Evolutionary conservation across 768 basidiomycete genomes (phyloP).

Genomic region (Boletus vermiculosoides): DNA sequence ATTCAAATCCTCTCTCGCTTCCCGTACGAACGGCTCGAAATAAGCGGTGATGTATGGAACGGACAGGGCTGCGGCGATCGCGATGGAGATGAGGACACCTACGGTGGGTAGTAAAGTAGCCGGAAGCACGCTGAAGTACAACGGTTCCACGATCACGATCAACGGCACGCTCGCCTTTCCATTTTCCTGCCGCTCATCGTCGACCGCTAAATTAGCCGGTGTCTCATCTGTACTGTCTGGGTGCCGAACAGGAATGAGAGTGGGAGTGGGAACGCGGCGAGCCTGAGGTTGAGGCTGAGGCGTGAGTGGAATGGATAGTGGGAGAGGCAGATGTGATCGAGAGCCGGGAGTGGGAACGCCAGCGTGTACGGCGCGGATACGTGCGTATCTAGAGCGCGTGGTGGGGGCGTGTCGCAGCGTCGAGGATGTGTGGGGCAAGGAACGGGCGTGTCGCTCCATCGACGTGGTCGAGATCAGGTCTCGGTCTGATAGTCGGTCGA

Average conservation of each 20-base stretch:
- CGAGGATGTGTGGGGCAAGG: conserved; percentile 7
- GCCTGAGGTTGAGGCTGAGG: background rate
- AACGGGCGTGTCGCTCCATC: conserved; percentile 5
- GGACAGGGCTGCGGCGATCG: conserved; percentile 22
- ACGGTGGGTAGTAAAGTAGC: conserved; percentile 44
- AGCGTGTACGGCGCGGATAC: conserved; percentile 51
- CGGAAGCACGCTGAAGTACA: conserved; percentile 59
- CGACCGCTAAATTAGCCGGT: background rate
- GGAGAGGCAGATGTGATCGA: conserved; percentile 6
- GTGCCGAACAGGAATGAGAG: background rate
- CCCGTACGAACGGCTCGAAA: conserved; percentile 21
- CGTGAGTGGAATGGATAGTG: background rate
- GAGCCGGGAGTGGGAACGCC: conserved; percentile 47
- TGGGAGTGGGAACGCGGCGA: background rate
- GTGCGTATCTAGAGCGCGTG: conserved; percentile 53
- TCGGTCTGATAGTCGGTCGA: conserved; percentile 7
- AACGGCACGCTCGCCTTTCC: conserved; percentile 40
- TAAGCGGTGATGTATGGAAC: conserved; percentile 19
- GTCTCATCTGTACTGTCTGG: conserved; percentile 11
- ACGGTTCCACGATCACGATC: conserved; percentile 55
- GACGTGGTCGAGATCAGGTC: background rate
- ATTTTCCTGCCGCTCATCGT: background rate
- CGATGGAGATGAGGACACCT: conserved; percentile 29
- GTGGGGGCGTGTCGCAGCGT: conserved; percentile 4
- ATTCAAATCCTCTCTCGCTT: conserved; percentile 26